These are phyloP conservation scores for Sedum album DNA, from an alignment of 164 flowering plant species.

Conservation along the genomic window DNA sequence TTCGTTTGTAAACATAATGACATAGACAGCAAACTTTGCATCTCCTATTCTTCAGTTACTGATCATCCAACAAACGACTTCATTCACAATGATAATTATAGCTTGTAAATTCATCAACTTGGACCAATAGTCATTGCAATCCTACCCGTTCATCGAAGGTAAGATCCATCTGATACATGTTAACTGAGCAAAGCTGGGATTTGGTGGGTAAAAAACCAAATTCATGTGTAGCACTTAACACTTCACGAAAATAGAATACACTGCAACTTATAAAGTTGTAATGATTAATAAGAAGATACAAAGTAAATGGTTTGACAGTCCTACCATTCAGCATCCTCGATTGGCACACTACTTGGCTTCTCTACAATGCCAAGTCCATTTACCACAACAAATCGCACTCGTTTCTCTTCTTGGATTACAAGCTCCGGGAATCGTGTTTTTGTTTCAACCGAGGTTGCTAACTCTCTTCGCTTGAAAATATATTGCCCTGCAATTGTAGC, in stretches of 20 bases:
- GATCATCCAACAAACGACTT: background rate
- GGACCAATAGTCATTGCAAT: background rate
- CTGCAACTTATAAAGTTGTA: background rate
- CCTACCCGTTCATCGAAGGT: background rate
- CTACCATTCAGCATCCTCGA: constrained; percentile 89
- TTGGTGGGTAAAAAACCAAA: background rate
- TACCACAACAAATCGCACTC: constrained; percentile 98
- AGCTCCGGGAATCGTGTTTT: constrained; percentile 90
- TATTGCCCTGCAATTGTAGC: constrained; percentile 40
- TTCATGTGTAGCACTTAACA: background rate
- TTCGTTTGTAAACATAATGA: background rate
- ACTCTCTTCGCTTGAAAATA: constrained; percentile 74
- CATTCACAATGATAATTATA: background rate
- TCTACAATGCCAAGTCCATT: constrained; percentile 89
- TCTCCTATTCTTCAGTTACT: background rate
- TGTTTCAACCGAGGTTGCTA: constrained; percentile 95
- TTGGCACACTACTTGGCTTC: constrained; percentile 53
- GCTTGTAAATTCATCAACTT: background rate
- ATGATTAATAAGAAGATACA: background rate
- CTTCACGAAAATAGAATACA: background rate
- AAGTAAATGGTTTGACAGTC: constrained; percentile 12
- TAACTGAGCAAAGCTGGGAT: background rate
- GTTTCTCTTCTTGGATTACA: constrained; percentile 93
- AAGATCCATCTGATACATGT: background rate
- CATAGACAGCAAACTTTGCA: background rate